A percentile compares a stretch with the other conserved stretches of the same genome.
Conservation (phyloP, 345 rosid species). For the Chamaenerion angustifolium region DNA sequence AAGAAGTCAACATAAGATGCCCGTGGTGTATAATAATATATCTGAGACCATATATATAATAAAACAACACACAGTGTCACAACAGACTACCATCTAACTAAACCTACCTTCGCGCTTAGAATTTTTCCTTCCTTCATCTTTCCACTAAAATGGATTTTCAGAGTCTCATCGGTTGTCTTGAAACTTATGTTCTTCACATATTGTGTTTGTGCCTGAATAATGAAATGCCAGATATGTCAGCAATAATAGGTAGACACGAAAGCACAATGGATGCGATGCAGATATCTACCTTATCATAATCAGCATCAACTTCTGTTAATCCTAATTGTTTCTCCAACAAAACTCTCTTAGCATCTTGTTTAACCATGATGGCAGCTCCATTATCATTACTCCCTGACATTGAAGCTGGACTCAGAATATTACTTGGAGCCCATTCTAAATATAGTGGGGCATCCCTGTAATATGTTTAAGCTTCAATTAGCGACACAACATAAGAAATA, state of each 20-base stretch:
- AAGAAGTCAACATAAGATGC: conserved; percentile 1
- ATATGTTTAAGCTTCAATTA: conserved; percentile 6
- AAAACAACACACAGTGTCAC: conserved; percentile 3
- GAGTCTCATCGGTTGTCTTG: conserved; percentile 69
- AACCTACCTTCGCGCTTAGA: conserved; percentile 61
- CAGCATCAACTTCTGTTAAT: conserved; percentile 38
- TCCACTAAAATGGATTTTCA: conserved; percentile 55
- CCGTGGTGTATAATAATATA: conserved; percentile 3
- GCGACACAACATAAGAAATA: background rate
- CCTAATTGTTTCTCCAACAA: conserved; percentile 55
- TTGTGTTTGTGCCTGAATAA: conserved; percentile 65
- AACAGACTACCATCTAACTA: conserved; percentile 6
- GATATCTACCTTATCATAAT: conserved; percentile 85
- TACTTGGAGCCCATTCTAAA: conserved; percentile 87
- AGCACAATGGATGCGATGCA: conserved; percentile 6
- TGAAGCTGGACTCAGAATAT: conserved; percentile 40
- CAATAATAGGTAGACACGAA: background rate
- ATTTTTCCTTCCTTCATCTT: conserved; percentile 61
- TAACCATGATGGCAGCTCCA: conserved; percentile 29
- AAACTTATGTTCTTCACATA: conserved; percentile 86
- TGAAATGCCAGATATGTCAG: conserved; percentile 6
- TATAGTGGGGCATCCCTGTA: conserved; percentile 81
- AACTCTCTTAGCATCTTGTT: conserved; percentile 46
- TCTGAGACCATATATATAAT: background rate
- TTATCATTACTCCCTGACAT: conserved; percentile 20